Evolutionary conservation across 192 early-diverging fungal species (phyloP).

Genomic region (Podila epigama): DNA sequence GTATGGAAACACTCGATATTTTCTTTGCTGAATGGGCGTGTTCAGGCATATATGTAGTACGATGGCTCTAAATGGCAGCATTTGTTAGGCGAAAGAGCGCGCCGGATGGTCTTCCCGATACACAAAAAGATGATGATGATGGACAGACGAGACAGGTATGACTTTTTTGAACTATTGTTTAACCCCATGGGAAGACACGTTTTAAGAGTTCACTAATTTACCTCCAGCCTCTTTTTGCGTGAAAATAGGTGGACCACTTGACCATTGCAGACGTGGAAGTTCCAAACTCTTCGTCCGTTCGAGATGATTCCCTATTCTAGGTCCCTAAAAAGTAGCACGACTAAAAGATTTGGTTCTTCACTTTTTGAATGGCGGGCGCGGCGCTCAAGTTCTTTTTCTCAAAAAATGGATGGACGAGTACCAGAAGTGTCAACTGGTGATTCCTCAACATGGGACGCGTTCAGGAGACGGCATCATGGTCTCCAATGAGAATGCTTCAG

Average conservation of each 20-base stretch:
- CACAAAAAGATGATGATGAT: not conserved
- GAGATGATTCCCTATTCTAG: too few species aligned
- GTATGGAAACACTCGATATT: constrained; percentile 10
- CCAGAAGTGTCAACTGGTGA: too few species aligned
- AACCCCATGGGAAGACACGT: not conserved
- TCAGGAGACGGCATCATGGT: too few species aligned
- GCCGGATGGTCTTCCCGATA: not conserved
- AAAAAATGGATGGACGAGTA: too few species aligned
- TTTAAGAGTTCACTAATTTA: not conserved
- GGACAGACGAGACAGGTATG: not conserved
- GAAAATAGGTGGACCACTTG: not conserved
- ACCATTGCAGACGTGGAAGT: constrained; percentile 2
- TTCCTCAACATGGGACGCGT: too few species aligned
- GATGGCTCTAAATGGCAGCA: not conserved
- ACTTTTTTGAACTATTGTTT: constrained; percentile 4
- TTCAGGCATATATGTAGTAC: too few species aligned
- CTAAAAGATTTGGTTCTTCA: too few species aligned
- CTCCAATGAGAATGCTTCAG: too few species aligned
- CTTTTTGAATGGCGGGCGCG: too few species aligned
- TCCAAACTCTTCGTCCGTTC: too few species aligned
- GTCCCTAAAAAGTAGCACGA: too few species aligned
- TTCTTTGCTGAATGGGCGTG: not conserved
- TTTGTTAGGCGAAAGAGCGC: constrained; percentile 3
- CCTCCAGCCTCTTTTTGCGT: not conserved
- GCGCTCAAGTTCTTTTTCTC: too few species aligned